These are phyloP conservation scores for Dissophora ornata DNA, from an alignment of 192 early-diverging fungal species.

Conservation along the genomic window DNA sequence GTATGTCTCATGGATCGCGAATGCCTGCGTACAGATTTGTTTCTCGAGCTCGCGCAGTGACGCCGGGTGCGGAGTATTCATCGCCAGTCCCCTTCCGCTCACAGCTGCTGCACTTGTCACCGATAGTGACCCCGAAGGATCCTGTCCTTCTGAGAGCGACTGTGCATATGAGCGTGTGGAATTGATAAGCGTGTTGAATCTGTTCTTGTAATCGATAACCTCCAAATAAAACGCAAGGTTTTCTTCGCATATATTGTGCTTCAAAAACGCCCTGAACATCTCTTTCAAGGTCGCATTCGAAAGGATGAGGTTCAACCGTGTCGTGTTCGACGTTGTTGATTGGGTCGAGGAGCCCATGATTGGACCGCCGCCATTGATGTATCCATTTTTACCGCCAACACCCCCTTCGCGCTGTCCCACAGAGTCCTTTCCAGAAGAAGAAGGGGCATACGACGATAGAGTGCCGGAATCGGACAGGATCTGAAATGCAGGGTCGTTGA, in stretches of 20 bases:
- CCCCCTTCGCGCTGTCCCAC: conserved; percentile 20
- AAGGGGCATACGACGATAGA: conserved; percentile 40
- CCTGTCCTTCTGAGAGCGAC: conserved; percentile 9
- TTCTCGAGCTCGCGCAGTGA: conserved; percentile 52
- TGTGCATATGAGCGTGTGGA: conserved; percentile 25
- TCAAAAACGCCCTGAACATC: conserved; percentile 72
- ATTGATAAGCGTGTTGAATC: conserved; percentile 39
- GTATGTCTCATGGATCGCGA: conserved; percentile 63
- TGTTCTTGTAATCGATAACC: conserved; percentile 59
- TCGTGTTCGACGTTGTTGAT: conserved; percentile 57
- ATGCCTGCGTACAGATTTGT: conserved; percentile 62
- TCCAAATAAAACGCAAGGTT: conserved; percentile 78
- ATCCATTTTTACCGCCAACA: not conserved
- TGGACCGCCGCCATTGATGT: not conserved
- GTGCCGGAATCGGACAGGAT: conserved; percentile 27
- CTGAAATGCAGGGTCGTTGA: conserved; percentile 48
- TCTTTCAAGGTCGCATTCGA: conserved; percentile 61
- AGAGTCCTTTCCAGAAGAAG: conserved; percentile 36
- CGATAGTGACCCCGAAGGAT: not conserved
- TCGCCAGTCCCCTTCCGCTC: not conserved
- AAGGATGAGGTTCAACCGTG: conserved; percentile 69
- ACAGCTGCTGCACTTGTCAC: not conserved
- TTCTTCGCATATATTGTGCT: conserved; percentile 77
- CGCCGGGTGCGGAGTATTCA: conserved; percentile 18
- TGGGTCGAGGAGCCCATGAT: conserved; percentile 18